Evolutionary conservation across 1,139 yeast species (phyloP).

Genomic region (Candida tetrigidarum): DNA sequence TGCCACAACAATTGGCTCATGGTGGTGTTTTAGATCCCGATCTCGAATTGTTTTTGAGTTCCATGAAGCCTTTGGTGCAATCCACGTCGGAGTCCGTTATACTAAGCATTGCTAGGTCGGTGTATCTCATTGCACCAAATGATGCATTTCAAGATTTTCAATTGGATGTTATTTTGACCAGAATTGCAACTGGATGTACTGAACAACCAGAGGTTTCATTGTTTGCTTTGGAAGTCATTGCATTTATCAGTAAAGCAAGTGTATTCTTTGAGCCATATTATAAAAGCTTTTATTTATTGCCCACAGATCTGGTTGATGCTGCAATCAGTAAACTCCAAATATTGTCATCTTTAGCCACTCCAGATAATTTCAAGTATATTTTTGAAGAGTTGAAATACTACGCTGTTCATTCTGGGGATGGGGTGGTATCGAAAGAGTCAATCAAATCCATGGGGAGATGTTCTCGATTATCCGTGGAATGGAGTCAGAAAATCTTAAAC

Average conservation of each 20-base stretch:
- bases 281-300: conserved; percentile 60
- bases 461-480: conserved; percentile 42
- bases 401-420: conserved; percentile 44
- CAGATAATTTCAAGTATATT: conserved; percentile 53
- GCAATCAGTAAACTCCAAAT: conserved; percentile 66
- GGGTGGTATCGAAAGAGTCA: conserved; percentile 52
- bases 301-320: conserved; percentile 53
- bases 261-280: conserved; percentile 51
- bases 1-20: conserved; percentile 54
- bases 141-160: conserved; percentile 48
- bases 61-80: conserved; percentile 48
- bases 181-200: conserved; percentile 34
- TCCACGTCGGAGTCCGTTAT: conserved; percentile 65
- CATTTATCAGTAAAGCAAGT: conserved; percentile 37
- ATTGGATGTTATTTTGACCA: conserved; percentile 54
- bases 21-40: conserved; percentile 58
- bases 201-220: conserved; percentile 34
- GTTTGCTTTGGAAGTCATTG: conserved; percentile 47
- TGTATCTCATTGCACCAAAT: conserved; percentile 58
- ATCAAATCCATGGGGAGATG: conserved; percentile 62
- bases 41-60: conserved; percentile 52
- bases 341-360: conserved; percentile 59
- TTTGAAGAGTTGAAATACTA: conserved; percentile 73
- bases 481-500: conserved; percentile 39
- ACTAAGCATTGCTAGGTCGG: conserved; percentile 61